Evolutionary conservation across 495 filamentous ascomycete species (phyloP).

Genomic region (Penicillium malachiteum): DNA sequence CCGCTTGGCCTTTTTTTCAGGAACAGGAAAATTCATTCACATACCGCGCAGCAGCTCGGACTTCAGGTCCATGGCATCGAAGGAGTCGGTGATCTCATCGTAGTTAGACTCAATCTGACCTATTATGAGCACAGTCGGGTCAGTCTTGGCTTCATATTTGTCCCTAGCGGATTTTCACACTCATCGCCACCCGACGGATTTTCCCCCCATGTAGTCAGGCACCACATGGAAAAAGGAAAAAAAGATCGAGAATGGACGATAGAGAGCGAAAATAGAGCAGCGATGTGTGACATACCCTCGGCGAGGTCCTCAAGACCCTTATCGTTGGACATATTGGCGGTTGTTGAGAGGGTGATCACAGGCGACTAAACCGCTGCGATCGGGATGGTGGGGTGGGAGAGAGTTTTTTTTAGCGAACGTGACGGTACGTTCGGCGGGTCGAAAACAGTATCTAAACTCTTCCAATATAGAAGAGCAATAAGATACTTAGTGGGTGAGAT

Average conservation of each 20-base stretch:
- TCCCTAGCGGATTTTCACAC: background rate
- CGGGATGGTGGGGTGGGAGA: constrained; percentile 40
- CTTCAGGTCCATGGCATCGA: constrained; percentile 97
- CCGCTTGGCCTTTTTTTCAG: background rate
- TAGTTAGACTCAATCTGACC: constrained; percentile 99
- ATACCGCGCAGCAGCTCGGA: constrained; percentile 93
- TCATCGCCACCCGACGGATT: background rate
- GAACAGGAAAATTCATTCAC: constrained; percentile 26
- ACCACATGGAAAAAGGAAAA: background rate
- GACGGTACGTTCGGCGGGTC: constrained; percentile 25
- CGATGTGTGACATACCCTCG: constrained; percentile 62
- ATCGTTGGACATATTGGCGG: constrained; percentile 90
- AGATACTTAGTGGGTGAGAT: constrained; percentile 25
- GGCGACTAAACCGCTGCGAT: constrained; percentile 60
- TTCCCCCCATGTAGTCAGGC: too few species aligned
- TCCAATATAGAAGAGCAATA: constrained; percentile 26
- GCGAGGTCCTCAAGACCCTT: constrained; percentile 97
- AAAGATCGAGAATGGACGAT: background rate
- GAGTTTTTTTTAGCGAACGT: constrained; percentile 36
- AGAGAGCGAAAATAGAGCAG: constrained; percentile 5
- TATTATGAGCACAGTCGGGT: constrained; percentile 34
- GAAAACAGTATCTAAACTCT: constrained; percentile 47
- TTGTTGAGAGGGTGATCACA: constrained; percentile 63
- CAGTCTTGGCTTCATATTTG: background rate
- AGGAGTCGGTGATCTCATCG: constrained; percentile 98